Base-by-base conservation (phyloP, 2,329 filamentous ascomycete genomes). In the Nigrospora oryzae region DNA sequence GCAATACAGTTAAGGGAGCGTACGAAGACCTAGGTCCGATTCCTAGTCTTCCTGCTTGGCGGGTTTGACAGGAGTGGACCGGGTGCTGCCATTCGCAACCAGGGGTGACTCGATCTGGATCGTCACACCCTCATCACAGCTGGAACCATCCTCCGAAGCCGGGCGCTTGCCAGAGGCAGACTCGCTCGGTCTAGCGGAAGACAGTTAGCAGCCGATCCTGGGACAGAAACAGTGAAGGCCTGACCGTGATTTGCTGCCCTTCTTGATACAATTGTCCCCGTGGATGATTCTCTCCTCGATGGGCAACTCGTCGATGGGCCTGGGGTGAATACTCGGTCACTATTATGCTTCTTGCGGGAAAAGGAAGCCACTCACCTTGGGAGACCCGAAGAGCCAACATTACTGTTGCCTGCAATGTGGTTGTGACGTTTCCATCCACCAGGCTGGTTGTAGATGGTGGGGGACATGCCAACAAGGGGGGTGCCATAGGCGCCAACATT, bases 401-500 rank as follows among this genome's bases (percentile, higher is more conserved):
- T 4, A 10, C 10, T n/a, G 10, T 45, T 40, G 46, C 51, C 42
- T 31, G 53, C 54, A 17, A 53, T 51, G 35, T 57, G 55, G 47
- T 63, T 49, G 35, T 58, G 56, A 47, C 64, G 65, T 53, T 60
- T 65, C 58, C 65, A 70, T 30, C 58, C 55, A 30, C 30, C 28
- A 11, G 59, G 51, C 43, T 66, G 62, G 37, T 60, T 64, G 48
- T 71, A 71, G 51, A 75, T 69, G 44, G 65, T 65, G 11, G 74
- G 71, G 43, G 67, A 73, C 56, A 81, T 68, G 14, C 78, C 74
- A 42, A 83, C 77, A 48, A 76, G 71, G 39, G 76, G 70, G 48
- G 78, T 81, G 49, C 81, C 81, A 54, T 84, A 84, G 37, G 81
- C 81, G 47, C 81, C 79, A 49, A 83, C 82, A 56, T 90, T 90